Base-by-base conservation (phyloP, 2,329 filamentous ascomycete species). In the Chaetothyriales sp. region DNA sequence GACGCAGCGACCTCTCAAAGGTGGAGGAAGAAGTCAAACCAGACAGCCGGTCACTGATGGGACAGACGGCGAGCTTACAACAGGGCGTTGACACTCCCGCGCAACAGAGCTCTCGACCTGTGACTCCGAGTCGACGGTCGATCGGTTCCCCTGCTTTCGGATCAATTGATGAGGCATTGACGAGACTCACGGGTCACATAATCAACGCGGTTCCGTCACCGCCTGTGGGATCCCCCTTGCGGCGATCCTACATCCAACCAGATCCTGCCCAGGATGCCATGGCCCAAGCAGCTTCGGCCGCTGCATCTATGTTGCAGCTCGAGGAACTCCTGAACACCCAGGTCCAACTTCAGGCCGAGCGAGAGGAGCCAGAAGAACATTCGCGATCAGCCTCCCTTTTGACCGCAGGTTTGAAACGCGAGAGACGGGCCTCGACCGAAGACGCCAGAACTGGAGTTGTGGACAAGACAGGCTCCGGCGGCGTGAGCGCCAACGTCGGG, bases 1-100 rank as follows among this genome's bases (percentile, higher is more conserved):
- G 80, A 74, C 10, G 78, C 80, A 4, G 77, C 81, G 55, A 80
- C 77, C 0, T 85, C 6, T 49, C 50, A 9, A 52, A 56, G 9
- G 56, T 58, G 10, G 57, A 59, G 29, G 44, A 50, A 13, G 29
- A 44, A 18, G 18, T 33, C 22, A 10, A 47, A 18, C 20, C 13
- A 28, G 20, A 33, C 20, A 13, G 8, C 8, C 19, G 9, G 33
- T 37, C 46, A 28, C 8, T 25, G 4, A 15, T 15, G 10, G 33
- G 33, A 40, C 33, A 40, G 33, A 15, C 33, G 4, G 10, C 33
- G 4, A 40, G 15, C 15, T 40, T 13, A 15, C 33, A 40, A 15
- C 33, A 15, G 13, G 33, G 33, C 33, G 3, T 40, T 40, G 15
- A 15, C 10, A 40, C 33, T 15, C 33, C 33, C 13, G 33, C 33